Base-by-base conservation (phyloP, 352 stramenopile genomes). In the Pythium plurisporium region DNA sequence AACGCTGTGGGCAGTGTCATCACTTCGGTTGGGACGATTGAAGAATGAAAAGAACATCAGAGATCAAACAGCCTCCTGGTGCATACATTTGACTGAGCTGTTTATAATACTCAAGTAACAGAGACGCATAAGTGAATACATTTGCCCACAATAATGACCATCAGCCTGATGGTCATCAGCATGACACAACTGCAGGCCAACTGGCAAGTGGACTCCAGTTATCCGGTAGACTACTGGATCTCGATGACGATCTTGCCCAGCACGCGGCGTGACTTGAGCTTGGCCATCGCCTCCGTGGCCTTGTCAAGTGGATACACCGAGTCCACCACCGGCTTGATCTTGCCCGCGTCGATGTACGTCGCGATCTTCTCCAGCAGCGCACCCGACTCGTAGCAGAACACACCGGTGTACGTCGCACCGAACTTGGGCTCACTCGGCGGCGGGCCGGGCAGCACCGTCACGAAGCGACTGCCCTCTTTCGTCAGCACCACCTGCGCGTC, bases 351-450 rank as follows among this genome's bases (percentile, higher is more conserved):
- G 9, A 89, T 59, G 10, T 76, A 60, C 34, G 58, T 57, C 2
- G 60, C 53, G 31, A 89, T 67, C 38, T 63, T 46, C 20, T 63
- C 41, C 34, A 85, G 64, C 33, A 72, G 61, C 26, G 33, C 23
- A 25, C 63, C 64, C 8, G 27, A 54, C 15, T 66, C 37, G 40
- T 64, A 20, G 23, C 36, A 20, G 4, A 63, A 55, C 1, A 71
- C 62, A 2, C 26, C 33, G 27, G 46, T 52, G 10, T 65, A 9
- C 26, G 47, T 54, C 15, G 76, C 79, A n/a, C 77, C 81, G 12
- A 91, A 80, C 20, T 71, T 59, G 7, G 78, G 73, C 46, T 83
- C 72, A 20, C 71, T 74, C 2, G 65, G 65, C 7, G 69, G 52
- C 33, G 51, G 47, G 5, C 71, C 67, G 25, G 15, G 31, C 1